Evolutionary conservation across 2,329 filamentous ascomycete genomes (phyloP).

Genomic region (Claviceps sp.): DNA sequence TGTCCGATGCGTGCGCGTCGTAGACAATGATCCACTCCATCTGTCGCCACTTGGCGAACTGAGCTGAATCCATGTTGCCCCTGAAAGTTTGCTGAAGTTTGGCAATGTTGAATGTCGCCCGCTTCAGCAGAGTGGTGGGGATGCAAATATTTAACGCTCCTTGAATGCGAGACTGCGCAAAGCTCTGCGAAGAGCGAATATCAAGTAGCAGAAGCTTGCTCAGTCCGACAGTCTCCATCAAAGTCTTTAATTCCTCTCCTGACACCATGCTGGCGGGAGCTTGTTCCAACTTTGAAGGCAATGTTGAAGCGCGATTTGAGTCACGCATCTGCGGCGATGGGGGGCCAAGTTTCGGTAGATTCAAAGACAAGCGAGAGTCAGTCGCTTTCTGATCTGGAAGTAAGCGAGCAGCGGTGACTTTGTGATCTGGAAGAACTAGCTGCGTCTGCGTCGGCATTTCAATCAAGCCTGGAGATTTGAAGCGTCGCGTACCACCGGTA

Average conservation of each 20-base stretch:
- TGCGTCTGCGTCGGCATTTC: constrained; percentile 12
- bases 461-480: constrained; percentile 24
- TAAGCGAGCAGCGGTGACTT: constrained; percentile 40
- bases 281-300: constrained; percentile 36
- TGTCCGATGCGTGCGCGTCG: constrained; percentile 61
- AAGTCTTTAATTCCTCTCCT: constrained; percentile 37
- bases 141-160: constrained; percentile 89
- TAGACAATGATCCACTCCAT: constrained; percentile 76
- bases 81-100: constrained; percentile 84
- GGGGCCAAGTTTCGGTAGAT: constrained; percentile 31
- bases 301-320: constrained; percentile 30
- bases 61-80: constrained; percentile 50
- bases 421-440: constrained; percentile 25
- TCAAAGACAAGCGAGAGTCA: constrained; percentile 41
- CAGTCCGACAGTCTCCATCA: constrained; percentile 32
- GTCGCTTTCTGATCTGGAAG: constrained; percentile 35
- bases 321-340: constrained; percentile 16
- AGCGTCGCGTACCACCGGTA: constrained; percentile 27
- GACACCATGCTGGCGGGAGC: constrained; percentile 38
- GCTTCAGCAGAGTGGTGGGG: constrained; percentile 82
- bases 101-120: constrained; percentile 76
- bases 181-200: constrained; percentile 76
- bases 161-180: constrained; percentile 56
- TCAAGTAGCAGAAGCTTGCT: constrained; percentile 59
- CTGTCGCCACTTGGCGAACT: constrained; percentile 64